These are phyloP conservation scores for Sequoia sempervirens DNA, from an alignment of 75 land plant genomes.

Conservation along the genomic window DNA sequence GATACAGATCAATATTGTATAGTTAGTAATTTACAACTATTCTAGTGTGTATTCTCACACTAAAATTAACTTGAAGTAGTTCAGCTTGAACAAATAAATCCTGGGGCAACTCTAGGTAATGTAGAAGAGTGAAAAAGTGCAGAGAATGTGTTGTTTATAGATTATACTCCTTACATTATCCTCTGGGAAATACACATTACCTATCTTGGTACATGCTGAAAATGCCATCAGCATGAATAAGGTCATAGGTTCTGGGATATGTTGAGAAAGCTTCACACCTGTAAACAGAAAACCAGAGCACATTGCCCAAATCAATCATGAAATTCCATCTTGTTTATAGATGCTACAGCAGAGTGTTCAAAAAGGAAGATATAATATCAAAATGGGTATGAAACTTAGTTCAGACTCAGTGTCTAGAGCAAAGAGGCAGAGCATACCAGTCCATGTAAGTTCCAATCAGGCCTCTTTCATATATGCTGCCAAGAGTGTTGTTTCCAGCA, in stretches of 20 bases:
- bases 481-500: constrained; percentile 51
- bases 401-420: not conserved
- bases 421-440: constrained; percentile 37
- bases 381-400: not conserved
- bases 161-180: not conserved
- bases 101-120: not conserved
- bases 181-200: constrained; percentile 6
- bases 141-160: not conserved
- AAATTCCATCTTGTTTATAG: not conserved
- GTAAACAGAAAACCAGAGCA: not conserved
- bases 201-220: constrained; percentile 61
- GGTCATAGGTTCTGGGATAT: constrained; percentile 57
- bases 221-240: constrained; percentile 49
- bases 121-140: not conserved
- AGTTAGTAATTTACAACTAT: not conserved
- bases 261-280: constrained; percentile 59
- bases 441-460: constrained; percentile 75
- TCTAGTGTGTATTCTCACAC: not conserved
- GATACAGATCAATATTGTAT: not conserved
- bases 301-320: not conserved
- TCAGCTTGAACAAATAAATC: not conserved
- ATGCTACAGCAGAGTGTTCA: not conserved
- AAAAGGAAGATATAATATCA: not conserved
- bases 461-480: constrained; percentile 71
- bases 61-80: not conserved